Evolutionary conservation across 2,329 filamentous ascomycete species (phyloP), one percentile per base, ranked within the genome.

Genomic region (Monilinia polystroma): DNA sequence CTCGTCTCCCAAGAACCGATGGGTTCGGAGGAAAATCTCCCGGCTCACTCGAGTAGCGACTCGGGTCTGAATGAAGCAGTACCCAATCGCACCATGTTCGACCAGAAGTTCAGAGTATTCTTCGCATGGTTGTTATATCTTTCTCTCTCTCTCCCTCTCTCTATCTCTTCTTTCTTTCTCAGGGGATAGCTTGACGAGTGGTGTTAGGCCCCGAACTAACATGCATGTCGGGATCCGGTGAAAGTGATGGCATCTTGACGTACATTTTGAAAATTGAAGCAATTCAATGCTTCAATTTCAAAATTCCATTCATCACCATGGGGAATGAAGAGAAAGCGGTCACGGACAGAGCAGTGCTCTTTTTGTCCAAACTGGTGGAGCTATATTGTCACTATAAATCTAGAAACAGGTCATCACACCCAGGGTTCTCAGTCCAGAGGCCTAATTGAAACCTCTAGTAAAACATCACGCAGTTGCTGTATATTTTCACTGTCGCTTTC

Each of bases 181-280:
- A 45, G 45, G 49, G 14, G 49, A 60, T 38, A 51, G 16, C 18
- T 12, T 52, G 23, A 29, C 12, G 49, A 20, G 23, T 26, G 23
- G 45, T 14, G 4, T 20, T 14, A 51, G 32, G n/a, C 26, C 45
- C 58, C 45, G 45, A 51, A 29, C 29, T 20, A 60, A 51, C 29
- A 26, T 60, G 45, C 58, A 51, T 60, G 7, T 51, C 4, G n/a
- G 45, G 29, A 38, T 38, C 32, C 58, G 58, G 58, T 60, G 58
- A 60, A 60, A 26, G n/a, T 38, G 2, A 29, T 60, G n/a, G n/a
- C 43, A 60, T 55, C 6, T 59, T 47, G 43, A 35, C 26, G 23
- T 32, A 29, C 43, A 18, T 35, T 8, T 49, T 47, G 45, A 49
- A 11, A 35, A 49, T 12, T 38, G 45, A 29, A 60, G n/a, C 29